A percentile compares a stretch with the other conserved stretches of the same genome.
These are phyloP conservation scores for Cephalotrichum gorgonifer DNA, from an alignment of 2,329 filamentous ascomycete species.

Conservation along the genomic window DNA sequence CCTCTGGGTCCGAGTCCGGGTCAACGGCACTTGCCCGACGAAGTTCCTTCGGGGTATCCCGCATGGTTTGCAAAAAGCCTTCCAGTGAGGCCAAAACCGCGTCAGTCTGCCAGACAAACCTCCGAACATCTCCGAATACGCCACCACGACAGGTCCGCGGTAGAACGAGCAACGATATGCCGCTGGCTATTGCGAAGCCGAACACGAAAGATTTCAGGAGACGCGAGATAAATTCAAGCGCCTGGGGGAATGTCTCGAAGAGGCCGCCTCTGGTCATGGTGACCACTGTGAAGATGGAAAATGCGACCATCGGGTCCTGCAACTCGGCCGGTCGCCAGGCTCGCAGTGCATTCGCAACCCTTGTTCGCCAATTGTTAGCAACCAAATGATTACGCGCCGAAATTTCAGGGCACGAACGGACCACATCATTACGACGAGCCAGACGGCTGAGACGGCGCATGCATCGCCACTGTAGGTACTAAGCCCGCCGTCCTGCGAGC, in stretches of 20 bases:
- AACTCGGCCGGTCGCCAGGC: constrained; percentile 1
- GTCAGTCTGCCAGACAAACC: background rate
- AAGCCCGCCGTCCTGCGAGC: no score
- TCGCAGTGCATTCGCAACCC: background rate
- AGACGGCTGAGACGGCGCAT: no score
- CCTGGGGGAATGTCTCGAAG: background rate
- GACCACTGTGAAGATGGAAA: constrained; percentile 2
- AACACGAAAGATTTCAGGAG: constrained; percentile 1
- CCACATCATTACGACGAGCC: no score
- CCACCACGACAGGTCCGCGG: background rate
- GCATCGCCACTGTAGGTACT: no score
- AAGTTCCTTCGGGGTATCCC: constrained; percentile 5
- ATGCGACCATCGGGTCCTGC: constrained; percentile 1
- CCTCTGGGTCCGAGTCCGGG: constrained; percentile 4
- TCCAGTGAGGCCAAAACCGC: background rate
- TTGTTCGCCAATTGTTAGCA: background rate
- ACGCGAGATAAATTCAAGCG: background rate
- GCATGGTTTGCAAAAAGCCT: background rate
- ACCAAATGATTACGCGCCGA: no score
- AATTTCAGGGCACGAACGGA: no score
- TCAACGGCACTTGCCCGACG: constrained; percentile 6
- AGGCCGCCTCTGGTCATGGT: background rate
- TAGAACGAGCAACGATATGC: constrained; percentile 3
- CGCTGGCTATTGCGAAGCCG: constrained; percentile 1
- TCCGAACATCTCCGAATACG: background rate